Conservation (phyloP, 148 eudicot genomes). For the Silene latifolia region DNA sequence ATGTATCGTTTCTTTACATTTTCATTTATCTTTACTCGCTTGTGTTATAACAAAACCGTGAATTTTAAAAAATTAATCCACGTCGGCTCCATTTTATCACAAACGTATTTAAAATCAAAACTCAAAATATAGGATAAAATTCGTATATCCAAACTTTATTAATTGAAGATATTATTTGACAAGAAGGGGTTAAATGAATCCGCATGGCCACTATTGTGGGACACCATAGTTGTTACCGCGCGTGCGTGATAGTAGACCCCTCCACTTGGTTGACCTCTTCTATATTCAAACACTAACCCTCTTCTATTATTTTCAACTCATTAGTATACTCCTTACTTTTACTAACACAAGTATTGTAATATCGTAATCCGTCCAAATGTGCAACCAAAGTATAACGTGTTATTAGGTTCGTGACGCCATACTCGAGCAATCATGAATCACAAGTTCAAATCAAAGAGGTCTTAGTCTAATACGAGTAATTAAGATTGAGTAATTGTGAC, state of each 20-base stretch:
- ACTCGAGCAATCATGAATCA: neutral
- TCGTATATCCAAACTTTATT: no score
- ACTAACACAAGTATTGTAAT: neutral
- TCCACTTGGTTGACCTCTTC: conserved; percentile 23
- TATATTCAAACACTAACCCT: conserved; percentile 7
- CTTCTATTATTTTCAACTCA: neutral
- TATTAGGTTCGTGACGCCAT: neutral
- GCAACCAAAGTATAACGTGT: neutral
- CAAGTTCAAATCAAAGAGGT: no score
- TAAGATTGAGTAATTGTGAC: no score
- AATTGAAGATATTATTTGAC: neutral
- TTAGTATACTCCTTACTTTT: neutral
- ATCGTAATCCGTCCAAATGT: neutral
- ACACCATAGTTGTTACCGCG: neutral
- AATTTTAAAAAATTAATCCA: no score
- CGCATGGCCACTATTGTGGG: neutral
- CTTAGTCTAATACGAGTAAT: no score
- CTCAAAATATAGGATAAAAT: neutral
- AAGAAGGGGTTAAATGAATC: neutral
- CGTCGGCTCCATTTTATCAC: neutral
- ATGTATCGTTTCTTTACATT: no score
- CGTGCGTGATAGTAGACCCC: conserved; percentile 30
- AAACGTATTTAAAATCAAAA: neutral
- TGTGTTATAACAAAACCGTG: no score
- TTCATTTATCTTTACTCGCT: no score